Evolutionary conservation across 2,329 filamentous ascomycete genomes (phyloP).

Genomic region (Colletotrichum falcatum): DNA sequence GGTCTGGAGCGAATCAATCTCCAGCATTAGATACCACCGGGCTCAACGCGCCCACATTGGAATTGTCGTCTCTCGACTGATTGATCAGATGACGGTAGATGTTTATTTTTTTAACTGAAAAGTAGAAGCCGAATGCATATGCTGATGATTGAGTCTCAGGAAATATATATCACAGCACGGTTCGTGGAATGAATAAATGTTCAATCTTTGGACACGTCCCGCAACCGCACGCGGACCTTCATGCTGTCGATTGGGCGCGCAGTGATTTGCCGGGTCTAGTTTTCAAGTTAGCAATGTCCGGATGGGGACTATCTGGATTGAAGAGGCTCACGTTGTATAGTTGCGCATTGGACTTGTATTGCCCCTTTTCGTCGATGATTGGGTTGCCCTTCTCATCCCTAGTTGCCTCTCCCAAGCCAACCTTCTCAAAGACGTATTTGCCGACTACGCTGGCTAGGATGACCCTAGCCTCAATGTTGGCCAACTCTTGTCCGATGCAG

Average conservation of each 20-base stretch:
- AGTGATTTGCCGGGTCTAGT: slow-evolving; percentile 40
- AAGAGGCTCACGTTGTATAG: slow-evolving; percentile 38
- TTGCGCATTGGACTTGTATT: slow-evolving; percentile 35
- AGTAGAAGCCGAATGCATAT: not conserved
- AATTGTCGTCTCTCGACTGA: not conserved
- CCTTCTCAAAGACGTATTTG: slow-evolving; percentile 43
- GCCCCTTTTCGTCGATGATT: slow-evolving; percentile 39
- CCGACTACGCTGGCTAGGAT: slow-evolving; percentile 52
- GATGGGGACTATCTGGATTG: fast-evolving
- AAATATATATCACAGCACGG: not conserved
- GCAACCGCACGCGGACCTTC: slow-evolving; percentile 34
- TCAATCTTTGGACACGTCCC: not conserved
- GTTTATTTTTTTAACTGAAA: too few species aligned
- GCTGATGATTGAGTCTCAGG: not conserved
- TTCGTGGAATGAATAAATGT: not conserved
- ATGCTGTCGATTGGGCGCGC: slow-evolving; percentile 41
- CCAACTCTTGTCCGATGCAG: slow-evolving; percentile 68
- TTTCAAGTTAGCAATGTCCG: not conserved
- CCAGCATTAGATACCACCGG: too few species aligned
- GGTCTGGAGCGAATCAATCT: too few species aligned
- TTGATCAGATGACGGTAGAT: not conserved
- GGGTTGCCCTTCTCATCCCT: slow-evolving; percentile 33
- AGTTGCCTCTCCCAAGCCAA: slow-evolving; percentile 39
- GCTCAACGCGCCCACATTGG: not conserved
- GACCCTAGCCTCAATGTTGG: slow-evolving; percentile 64